A percentile compares a stretch with the other conserved stretches of the same genome.
Evolutionary conservation across 225 moss, liverwort and hornwort genomes (phyloP).

Genomic region (Sphagnum contortum): DNA sequence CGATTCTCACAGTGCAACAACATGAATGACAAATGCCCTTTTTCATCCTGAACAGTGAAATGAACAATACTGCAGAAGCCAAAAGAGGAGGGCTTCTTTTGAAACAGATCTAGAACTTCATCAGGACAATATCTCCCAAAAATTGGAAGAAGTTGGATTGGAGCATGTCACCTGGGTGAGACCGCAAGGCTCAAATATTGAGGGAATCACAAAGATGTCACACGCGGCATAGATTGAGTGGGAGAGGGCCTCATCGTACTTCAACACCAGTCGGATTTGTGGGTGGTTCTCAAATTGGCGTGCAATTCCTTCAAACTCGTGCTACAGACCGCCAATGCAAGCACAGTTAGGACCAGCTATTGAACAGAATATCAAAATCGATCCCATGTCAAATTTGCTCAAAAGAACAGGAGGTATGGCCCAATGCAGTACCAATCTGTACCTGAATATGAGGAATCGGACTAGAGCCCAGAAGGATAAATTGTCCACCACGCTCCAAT

Average conservation of each 20-base stretch:
- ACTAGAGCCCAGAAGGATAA: conserved; percentile 89
- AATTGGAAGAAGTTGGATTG: too few species aligned
- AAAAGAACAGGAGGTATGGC: too few species aligned
- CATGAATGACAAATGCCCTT: too few species aligned
- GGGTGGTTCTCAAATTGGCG: conserved; percentile 76
- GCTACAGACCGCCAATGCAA: conserved; percentile 22
- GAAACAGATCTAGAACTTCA: too few species aligned
- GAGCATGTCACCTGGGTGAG: conserved; percentile 65
- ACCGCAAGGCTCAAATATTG: conserved; percentile 94
- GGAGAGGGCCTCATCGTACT: conserved; percentile 90
- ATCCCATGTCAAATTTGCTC: too few species aligned
- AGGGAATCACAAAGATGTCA: conserved; percentile 90
- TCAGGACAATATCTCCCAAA: too few species aligned
- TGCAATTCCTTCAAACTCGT: conserved; percentile 82
- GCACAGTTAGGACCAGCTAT: background rate
- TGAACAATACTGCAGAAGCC: too few species aligned
- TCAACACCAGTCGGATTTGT: conserved; percentile 72
- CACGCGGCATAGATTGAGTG: conserved; percentile 92
- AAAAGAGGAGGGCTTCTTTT: too few species aligned
- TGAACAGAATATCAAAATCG: background rate
- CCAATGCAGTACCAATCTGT: background rate
- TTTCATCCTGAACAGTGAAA: too few species aligned
- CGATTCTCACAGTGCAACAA: too few species aligned
- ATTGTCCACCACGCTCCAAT: conserved; percentile 85
- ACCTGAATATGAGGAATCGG: conserved; percentile 86